A percentile compares a stretch with the other conserved stretches of the same genome.
These are phyloP conservation scores for Exophiala aquamarina DNA, from an alignment of 2,329 filamentous ascomycete species.

Conservation along the genomic window DNA sequence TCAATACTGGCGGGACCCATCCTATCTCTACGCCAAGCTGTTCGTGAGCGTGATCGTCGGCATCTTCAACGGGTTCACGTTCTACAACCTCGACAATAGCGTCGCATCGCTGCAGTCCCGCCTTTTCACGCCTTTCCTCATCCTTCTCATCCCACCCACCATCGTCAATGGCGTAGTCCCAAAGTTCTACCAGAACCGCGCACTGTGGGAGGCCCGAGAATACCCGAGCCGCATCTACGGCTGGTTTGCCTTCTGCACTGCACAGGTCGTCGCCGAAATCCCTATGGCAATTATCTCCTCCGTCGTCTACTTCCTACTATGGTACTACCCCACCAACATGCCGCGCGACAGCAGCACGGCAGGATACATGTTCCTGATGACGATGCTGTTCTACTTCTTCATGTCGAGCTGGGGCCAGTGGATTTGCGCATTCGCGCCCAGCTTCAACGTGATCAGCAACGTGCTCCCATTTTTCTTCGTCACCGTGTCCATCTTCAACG, in stretches of 20 bases:
- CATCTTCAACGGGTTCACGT: slow-evolving; percentile 76
- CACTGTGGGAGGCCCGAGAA: slow-evolving; percentile 72
- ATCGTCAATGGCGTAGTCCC: slow-evolving; percentile 72
- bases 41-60: slow-evolving; percentile 70
- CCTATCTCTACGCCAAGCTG: slow-evolving; percentile 74
- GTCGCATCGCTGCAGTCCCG: slow-evolving; percentile 72
- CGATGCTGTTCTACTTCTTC: slow-evolving; percentile 75
- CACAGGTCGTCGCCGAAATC: slow-evolving; percentile 71
- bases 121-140: slow-evolving; percentile 71
- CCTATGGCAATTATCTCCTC: slow-evolving; percentile 65
- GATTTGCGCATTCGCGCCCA: slow-evolving; percentile 79
- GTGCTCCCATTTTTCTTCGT: slow-evolving; percentile 77
- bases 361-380: slow-evolving; percentile 78
- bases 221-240: slow-evolving; percentile 73
- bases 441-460: slow-evolving; percentile 76
- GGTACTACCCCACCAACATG: slow-evolving; percentile 75
- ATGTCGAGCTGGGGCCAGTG: slow-evolving; percentile 76
- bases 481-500: slow-evolving; percentile 74
- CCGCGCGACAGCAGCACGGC: slow-evolving; percentile 64
- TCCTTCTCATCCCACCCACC: slow-evolving; percentile 66
- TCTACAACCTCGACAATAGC: slow-evolving; percentile 66
- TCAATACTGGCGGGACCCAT: slow-evolving; percentile 74
- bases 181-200: slow-evolving; percentile 74
- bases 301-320: slow-evolving; percentile 70
- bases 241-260: slow-evolving; percentile 74